Evolutionary conservation across 1,139 yeast genomes (phyloP), one percentile per base, ranked within the genome.

Genomic region (Yamadazyma mexicana): DNA sequence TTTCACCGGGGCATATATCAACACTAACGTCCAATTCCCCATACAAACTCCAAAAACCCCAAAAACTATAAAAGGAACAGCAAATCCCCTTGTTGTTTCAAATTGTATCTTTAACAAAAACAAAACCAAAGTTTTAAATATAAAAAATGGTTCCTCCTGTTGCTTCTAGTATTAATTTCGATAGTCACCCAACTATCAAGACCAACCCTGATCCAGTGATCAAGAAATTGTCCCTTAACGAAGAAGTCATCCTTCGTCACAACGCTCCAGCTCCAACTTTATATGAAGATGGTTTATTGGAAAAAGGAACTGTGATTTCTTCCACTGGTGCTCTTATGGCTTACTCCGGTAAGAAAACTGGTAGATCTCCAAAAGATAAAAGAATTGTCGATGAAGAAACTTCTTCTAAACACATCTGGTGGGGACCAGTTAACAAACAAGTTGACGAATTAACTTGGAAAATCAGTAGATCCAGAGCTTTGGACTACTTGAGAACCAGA

Each of bases 401-500:
- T 40, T 89, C 97, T 31, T 67, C 78, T 43, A 79, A 87, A 47
- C 74, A 91, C 61, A 81, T 92, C 55, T 92, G 98, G 98, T 92
- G 98, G 98, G 98, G 98, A 23, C 98, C 98, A 8, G 98, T 92
- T 56, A 92, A 92, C 75, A 88, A 87, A 70, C 87, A 91, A 70
- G 92, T 92, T 57, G 85, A 88, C 49, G 96, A 88, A 69, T 82
- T 84, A 62, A 89, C 97, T 33, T 92, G 98, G 98, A 81, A 83
- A 59, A 91, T 92, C 57, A 87, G 94, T 64, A 85, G 96, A 66
- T 94, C 94, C 54, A 87, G 98, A 72, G 98, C 98, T 42, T 80
- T 91, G 56, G 98, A 92, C 68, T 92, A 89, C 75, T 80, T 92
- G 64, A 87, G 96, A 77, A 92, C 98, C 46, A 85, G 96, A 71